Conservation (phyloP, 2,329 filamentous ascomycete species). For the Venturia pyrina region DNA sequence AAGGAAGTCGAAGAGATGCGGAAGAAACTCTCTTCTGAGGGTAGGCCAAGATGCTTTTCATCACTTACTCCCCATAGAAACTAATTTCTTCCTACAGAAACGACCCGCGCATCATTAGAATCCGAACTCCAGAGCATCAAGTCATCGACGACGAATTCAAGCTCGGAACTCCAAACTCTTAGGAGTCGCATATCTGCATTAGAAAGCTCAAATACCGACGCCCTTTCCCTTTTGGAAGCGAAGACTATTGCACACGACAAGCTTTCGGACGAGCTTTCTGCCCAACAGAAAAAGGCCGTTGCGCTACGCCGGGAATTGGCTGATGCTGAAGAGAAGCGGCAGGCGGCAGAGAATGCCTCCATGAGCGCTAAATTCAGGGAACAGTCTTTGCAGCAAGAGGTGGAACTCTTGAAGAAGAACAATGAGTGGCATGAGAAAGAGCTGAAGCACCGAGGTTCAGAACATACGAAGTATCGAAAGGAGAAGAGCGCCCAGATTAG, state of each 20-base stretch:
- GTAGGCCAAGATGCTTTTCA: slow-evolving; percentile 38
- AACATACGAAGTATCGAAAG: slow-evolving; percentile 83
- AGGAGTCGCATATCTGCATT: slow-evolving; percentile 76
- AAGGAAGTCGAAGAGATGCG: slow-evolving; percentile 75
- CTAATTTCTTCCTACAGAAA: slow-evolving; percentile 47
- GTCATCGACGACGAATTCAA: slow-evolving; percentile 60
- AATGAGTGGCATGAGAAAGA: slow-evolving; percentile 91
- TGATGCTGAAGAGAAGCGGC: slow-evolving; percentile 70
- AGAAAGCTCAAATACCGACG: slow-evolving; percentile 86
- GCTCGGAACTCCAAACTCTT: slow-evolving; percentile 65
- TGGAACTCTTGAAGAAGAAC: slow-evolving; percentile 79
- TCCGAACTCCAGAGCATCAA: slow-evolving; percentile 72
- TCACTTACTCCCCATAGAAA: background rate
- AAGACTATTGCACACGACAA: slow-evolving; percentile 81
- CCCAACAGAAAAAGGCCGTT: slow-evolving; percentile 80
- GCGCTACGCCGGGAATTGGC: slow-evolving; percentile 76
- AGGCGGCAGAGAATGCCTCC: slow-evolving; percentile 68
- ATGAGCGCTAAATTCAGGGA: slow-evolving; percentile 83
- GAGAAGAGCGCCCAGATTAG: slow-evolving; percentile 87
- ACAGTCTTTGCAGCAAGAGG: slow-evolving; percentile 79
- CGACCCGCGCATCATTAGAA: slow-evolving; percentile 61
- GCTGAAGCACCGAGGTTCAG: slow-evolving; percentile 78
- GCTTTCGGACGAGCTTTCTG: slow-evolving; percentile 74
- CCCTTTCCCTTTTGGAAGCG: slow-evolving; percentile 76
- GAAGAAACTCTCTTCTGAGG: slow-evolving; percentile 71